Base-by-base conservation (phyloP, 495 filamentous ascomycete genomes). In the Hyaloscypha finlandica region DNA sequence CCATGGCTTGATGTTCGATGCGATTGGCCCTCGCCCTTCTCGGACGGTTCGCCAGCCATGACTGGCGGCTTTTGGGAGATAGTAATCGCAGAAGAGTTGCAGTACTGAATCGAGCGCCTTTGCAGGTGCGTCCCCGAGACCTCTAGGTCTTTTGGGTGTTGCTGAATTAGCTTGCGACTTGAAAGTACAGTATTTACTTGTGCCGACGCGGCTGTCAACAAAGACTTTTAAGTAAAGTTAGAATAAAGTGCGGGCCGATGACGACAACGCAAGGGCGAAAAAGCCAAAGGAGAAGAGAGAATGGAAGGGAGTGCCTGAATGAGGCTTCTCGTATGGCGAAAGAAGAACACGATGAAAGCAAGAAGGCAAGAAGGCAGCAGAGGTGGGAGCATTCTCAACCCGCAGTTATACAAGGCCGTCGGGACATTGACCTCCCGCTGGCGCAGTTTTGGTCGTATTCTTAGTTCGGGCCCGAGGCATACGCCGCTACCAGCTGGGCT, bases 11-110 rank as follows among this genome's bases (percentile, higher is more conserved):
- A 69, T 25, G 62, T 20, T 32, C 51, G 56, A 42, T 45, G 30
- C 16, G 62, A 62, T 14, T 37, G 31, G 35, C 37, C 61, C 32
- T 64, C 60, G 14, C 66, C 33, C 60, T 74, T 74, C 55, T 74
- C 72, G n/a, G 61, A 64, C n/a, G 65, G 62, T 32, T 72, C 70
- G 72, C 66, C 67, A 58, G 65, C 70, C 72, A 74, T 74, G 61
- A 42, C 61, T 12, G 69, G 63, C 66, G 66, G 68, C 67, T 61
- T 45, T 14, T 48, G 16, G 42, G 16, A 19, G 16, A 12, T 48
- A 19, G 42, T 48, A 19, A 51, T 5, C 42, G 16, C 42, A 52
- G 56, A 42, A 29, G 35, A 51, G 19, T 22, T 11, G 37, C 12
- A 42, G 8, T 12, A 37, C 6, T 6, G 1, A 29, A 42, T 61